Evolutionary conservation across 768 basidiomycete genomes (phyloP).

Genomic region (Tephrocybe sp.): DNA sequence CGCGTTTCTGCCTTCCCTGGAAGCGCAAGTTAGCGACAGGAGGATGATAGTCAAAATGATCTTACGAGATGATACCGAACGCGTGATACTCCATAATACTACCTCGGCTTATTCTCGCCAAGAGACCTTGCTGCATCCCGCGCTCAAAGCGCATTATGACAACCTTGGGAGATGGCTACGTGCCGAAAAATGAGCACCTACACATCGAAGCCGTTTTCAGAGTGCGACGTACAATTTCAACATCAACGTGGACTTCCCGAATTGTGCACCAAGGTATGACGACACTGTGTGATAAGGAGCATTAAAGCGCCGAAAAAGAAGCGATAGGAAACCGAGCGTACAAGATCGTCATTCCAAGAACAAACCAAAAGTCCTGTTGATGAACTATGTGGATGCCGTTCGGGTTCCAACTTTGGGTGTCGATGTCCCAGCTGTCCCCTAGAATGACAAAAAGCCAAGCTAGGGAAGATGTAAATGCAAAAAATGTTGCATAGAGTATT

Average conservation of each 20-base stretch:
- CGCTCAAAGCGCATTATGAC: conserved; percentile 77
- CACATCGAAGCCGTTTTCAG: not conserved
- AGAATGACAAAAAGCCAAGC: conserved; percentile 72
- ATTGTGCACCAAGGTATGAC: conserved; percentile 76
- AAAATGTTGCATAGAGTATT: not conserved
- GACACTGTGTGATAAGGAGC: conserved; percentile 38
- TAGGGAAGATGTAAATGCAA: conserved; percentile 16
- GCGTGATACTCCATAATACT: conserved; percentile 82
- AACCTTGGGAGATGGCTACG: conserved; percentile 77
- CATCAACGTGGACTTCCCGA: conserved; percentile 70
- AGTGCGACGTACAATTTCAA: conserved; percentile 60
- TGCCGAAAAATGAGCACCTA: conserved; percentile 6
- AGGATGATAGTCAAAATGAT: conserved; percentile 9
- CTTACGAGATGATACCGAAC: conserved; percentile 80
- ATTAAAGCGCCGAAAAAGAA: conserved; percentile 8
- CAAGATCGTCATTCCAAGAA: conserved; percentile 71
- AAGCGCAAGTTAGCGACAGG: not conserved
- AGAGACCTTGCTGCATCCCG: conserved; percentile 83
- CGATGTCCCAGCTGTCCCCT: conserved; percentile 60
- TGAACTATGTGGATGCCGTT: conserved; percentile 52
- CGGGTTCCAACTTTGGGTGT: conserved; percentile 58
- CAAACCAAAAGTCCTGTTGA: conserved; percentile 82
- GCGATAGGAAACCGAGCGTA: conserved; percentile 26
- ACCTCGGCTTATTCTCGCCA: conserved; percentile 76
- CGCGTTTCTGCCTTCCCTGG: conserved; percentile 67